These are phyloP conservation scores for Aureobasidium sp. DNA, from an alignment of 2,329 filamentous ascomycete species.

Conservation along the genomic window DNA sequence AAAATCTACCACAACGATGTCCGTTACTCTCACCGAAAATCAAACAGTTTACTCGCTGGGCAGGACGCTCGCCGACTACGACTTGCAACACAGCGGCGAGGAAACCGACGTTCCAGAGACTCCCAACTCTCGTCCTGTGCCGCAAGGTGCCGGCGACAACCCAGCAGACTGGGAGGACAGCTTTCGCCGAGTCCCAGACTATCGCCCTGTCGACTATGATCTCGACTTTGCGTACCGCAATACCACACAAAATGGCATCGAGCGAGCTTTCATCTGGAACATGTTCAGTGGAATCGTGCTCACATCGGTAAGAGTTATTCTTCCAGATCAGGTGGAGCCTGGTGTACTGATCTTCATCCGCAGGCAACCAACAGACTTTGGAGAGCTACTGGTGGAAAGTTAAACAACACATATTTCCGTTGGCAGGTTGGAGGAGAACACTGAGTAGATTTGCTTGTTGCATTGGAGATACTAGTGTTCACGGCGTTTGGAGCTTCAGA, in stretches of 20 bases:
- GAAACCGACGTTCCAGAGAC: slow-evolving; percentile 21
- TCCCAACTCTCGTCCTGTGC: slow-evolving; percentile 23
- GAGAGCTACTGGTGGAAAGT: slow-evolving; percentile 40
- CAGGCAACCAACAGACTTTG: slow-evolving; percentile 38
- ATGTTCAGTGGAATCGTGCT: slow-evolving; percentile 43
- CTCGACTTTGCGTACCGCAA: slow-evolving; percentile 35
- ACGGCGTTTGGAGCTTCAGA: neutral
- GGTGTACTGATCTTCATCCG: slow-evolving; percentile 8
- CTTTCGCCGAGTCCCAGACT: slow-evolving; percentile 39
- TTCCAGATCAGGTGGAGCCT: neutral
- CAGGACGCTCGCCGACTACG: slow-evolving; percentile 37
- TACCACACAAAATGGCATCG: slow-evolving; percentile 35
- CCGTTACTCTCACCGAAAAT: slow-evolving; percentile 36
- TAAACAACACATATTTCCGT: slow-evolving; percentile 41
- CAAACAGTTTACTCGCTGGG: slow-evolving; percentile 28
- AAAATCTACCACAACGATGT: slow-evolving; percentile 24
- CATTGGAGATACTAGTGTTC: neutral
- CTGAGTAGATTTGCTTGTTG: neutral
- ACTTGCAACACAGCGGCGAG: slow-evolving; percentile 32
- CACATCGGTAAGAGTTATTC: slow-evolving; percentile 27
- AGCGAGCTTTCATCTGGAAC: slow-evolving; percentile 38
- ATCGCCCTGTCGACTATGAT: slow-evolving; percentile 37
- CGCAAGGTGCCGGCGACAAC: slow-evolving; percentile 15
- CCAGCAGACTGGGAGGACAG: slow-evolving; percentile 39
- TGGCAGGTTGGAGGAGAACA: slow-evolving; percentile 47